Conservation (phyloP, 257 asterid species). For the Jacaranda mimosifolia region DNA sequence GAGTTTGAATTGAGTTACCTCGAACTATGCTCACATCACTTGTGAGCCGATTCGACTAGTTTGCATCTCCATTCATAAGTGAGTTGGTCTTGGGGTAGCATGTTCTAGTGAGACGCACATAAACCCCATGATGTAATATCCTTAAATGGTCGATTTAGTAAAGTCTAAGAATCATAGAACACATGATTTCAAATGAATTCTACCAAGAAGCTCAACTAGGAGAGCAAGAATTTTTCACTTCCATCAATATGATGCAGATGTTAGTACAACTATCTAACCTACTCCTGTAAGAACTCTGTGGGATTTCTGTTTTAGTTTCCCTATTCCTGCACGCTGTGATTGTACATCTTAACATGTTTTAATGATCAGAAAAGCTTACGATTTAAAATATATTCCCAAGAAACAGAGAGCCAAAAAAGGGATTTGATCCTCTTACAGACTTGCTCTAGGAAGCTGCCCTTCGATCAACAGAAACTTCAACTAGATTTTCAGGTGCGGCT, state of each 20-base stretch:
- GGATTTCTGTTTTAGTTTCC: slow-evolving; percentile 2
- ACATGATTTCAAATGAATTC: slow-evolving; percentile 5
- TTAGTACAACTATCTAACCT: slow-evolving; percentile 27
- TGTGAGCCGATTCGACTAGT: too few relatives aligned
- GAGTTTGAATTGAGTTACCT: too few relatives aligned
- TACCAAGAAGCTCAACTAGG: slow-evolving; percentile 25
- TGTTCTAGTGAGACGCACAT: too few relatives aligned
- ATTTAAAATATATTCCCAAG: neutral
- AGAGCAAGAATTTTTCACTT: slow-evolving; percentile 34
- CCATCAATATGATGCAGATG: slow-evolving; percentile 26
- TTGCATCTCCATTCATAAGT: too few relatives aligned
- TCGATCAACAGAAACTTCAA: slow-evolving; percentile 72
- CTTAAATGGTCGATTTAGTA: neutral
- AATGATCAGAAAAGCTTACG: slow-evolving; percentile 3
- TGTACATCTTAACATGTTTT: slow-evolving; percentile 37
- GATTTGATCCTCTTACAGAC: slow-evolving; percentile 31
- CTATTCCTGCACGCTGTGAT: slow-evolving; percentile 28
- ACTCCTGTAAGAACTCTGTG: slow-evolving; percentile 13
- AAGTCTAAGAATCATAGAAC: neutral
- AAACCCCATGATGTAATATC: too few relatives aligned
- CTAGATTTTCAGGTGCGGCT: slow-evolving; percentile 56
- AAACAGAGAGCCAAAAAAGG: slow-evolving; percentile 21
- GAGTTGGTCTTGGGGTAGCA: too few relatives aligned
- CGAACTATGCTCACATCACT: too few relatives aligned
- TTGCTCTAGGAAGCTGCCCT: slow-evolving; percentile 56